phyloP scores from a whole-genome alignment of 768 basidiomycete genomes.

The Hygrocybe coccinea region DNA sequence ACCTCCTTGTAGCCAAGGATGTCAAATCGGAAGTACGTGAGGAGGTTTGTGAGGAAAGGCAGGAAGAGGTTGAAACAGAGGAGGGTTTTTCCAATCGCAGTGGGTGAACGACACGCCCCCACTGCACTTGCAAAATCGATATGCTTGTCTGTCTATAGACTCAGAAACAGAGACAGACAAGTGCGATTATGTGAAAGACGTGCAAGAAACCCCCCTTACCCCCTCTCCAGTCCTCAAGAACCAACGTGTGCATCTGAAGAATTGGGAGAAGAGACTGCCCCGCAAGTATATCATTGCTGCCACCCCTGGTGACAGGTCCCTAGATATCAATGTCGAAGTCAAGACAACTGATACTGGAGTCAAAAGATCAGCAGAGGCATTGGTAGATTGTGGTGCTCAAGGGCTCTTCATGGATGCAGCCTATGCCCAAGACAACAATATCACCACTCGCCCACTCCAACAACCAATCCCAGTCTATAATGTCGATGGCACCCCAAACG shows the following conservation, averaged over 20 bases:
- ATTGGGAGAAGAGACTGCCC: not conserved
- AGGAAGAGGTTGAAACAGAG: too few species aligned
- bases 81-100: not conserved
- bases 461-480: not conserved
- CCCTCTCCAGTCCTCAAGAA: not conserved
- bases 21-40: not conserved
- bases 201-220: not conserved
- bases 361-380: constrained; percentile 2
- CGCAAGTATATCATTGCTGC: not conserved
- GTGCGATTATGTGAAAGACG: not conserved
- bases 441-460: constrained; percentile 18
- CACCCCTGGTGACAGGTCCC: not conserved
- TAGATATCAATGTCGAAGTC: constrained; percentile 2
- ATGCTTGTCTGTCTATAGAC: not conserved
- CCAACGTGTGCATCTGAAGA: not conserved
- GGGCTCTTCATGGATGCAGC: constrained; percentile 8
- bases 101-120: not conserved
- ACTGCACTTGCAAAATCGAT: not conserved
- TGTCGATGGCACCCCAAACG: constrained; percentile 20
- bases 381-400: constrained; percentile 17
- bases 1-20: not conserved
- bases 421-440: constrained; percentile 3
- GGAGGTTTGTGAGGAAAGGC: not conserved
- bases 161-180: not conserved
- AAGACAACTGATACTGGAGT: constrained; percentile 1